Evolutionary conservation across 371 early-diverging fungal species (phyloP).

Genomic region (Rhizopus sp.): DNA sequence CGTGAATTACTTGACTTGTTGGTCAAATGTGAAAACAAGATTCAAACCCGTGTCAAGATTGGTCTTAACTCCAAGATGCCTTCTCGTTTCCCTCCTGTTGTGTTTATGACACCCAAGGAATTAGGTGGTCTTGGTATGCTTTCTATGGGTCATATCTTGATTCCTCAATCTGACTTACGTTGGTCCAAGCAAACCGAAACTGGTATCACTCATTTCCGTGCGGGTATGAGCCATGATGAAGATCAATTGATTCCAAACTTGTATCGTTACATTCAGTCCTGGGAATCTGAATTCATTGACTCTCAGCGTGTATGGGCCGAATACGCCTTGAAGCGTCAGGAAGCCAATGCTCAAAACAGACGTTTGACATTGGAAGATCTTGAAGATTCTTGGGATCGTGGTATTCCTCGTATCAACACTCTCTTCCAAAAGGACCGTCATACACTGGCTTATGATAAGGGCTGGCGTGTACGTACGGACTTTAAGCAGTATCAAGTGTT

Average conservation of each 20-base stretch:
- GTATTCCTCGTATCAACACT: slow-evolving; percentile 99
- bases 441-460: slow-evolving; percentile 98
- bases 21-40: slow-evolving; percentile 96
- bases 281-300: slow-evolving; percentile 98
- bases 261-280: slow-evolving; percentile 97
- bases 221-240: slow-evolving; percentile 98
- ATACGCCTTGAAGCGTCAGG: slow-evolving; percentile 95
- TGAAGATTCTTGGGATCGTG: slow-evolving; percentile 98
- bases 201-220: slow-evolving; percentile 97
- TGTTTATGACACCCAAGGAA: slow-evolving; percentile 82
- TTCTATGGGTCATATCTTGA: slow-evolving; percentile 97
- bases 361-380: slow-evolving; percentile 95
- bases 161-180: slow-evolving; percentile 95
- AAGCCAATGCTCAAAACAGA: slow-evolving; percentile 95
- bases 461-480: slow-evolving; percentile 97
- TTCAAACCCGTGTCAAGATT: slow-evolving; percentile 98
- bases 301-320: slow-evolving; percentile 99
- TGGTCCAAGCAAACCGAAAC: slow-evolving; percentile 97
- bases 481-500: slow-evolving; percentile 97
- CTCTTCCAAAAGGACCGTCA: slow-evolving; percentile 96
- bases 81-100: slow-evolving; percentile 96
- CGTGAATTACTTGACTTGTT: slow-evolving; percentile 95
- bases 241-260: slow-evolving; percentile 97
- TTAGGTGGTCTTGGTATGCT: slow-evolving; percentile 99
- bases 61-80: slow-evolving; percentile 99